A percentile compares a stretch with the other conserved stretches of the same genome.
Evolutionary conservation across 2,329 filamentous ascomycete genomes (phyloP).

Genomic region (Talaromyces piceae): DNA sequence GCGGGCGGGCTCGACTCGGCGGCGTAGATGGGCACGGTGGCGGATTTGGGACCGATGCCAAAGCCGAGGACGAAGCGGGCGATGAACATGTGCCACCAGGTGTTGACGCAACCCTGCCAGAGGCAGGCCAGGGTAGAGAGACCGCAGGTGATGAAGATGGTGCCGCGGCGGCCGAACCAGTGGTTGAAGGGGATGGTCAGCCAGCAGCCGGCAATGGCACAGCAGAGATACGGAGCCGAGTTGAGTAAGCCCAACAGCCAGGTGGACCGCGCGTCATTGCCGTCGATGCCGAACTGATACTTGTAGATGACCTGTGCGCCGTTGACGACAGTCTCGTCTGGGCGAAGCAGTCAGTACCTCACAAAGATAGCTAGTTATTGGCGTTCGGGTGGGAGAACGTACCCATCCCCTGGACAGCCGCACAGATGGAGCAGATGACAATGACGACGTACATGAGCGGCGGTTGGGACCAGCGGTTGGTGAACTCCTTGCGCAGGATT

Average conservation of each 20-base stretch:
- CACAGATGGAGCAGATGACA: constrained; percentile 58
- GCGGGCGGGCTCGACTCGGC: constrained; percentile 64
- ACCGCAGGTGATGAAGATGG: constrained; percentile 68
- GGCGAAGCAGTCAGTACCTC: not conserved
- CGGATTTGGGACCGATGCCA: constrained; percentile 68
- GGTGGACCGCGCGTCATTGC: constrained; percentile 39
- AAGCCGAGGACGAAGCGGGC: constrained; percentile 68
- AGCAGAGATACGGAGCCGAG: constrained; percentile 52
- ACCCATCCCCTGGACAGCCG: constrained; percentile 64
- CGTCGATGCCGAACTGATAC: constrained; percentile 52
- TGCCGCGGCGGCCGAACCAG: constrained; percentile 61
- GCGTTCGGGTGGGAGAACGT: constrained; percentile 17
- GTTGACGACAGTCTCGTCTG: constrained; percentile 62
- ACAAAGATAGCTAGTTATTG: not conserved
- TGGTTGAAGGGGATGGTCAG: constrained; percentile 65
- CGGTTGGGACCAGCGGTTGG: constrained; percentile 63
- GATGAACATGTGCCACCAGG: constrained; percentile 64
- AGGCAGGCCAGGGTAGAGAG: constrained; percentile 53
- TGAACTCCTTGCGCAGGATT: constrained; percentile 53
- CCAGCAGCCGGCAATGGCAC: constrained; percentile 64
- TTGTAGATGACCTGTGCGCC: constrained; percentile 61
- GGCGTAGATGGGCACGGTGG: constrained; percentile 68
- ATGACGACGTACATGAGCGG: constrained; percentile 59
- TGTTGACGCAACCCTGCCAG: constrained; percentile 59
- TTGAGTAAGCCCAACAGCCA: constrained; percentile 60